Conservation (phyloP, 495 filamentous ascomycete species). For the Annulohypoxylon nitens region DNA sequence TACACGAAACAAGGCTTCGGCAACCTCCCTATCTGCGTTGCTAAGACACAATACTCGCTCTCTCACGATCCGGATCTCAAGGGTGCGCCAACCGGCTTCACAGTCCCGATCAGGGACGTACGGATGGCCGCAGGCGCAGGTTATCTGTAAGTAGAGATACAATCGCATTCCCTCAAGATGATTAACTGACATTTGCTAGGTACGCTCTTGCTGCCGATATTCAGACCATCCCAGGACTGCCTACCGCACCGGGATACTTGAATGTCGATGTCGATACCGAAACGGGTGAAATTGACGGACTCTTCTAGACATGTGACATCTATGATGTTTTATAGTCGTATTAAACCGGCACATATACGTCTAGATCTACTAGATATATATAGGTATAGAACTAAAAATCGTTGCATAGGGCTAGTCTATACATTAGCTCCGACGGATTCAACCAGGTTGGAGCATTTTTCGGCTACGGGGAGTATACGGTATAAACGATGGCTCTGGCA, state of each 20-base stretch:
- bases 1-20: slow-evolving; percentile 94
- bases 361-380: slow-evolving; percentile 21
- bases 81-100: slow-evolving; percentile 96
- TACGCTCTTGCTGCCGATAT: slow-evolving; percentile 98
- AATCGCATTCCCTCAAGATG: slow-evolving; percentile 5
- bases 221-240: slow-evolving; percentile 96
- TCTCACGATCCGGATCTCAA: slow-evolving; percentile 94
- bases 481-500: slow-evolving; percentile 16
- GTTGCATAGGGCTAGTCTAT: slow-evolving; percentile 17
- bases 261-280: slow-evolving; percentile 95
- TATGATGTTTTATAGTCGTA: neutral
- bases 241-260: slow-evolving; percentile 94
- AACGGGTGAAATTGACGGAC: slow-evolving; percentile 94
- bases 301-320: slow-evolving; percentile 73
- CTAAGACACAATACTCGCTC: slow-evolving; percentile 98
- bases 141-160: slow-evolving; percentile 74
- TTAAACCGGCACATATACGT: slow-evolving; percentile 6
- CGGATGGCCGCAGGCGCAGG: slow-evolving; percentile 93
- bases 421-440: slow-evolving; percentile 41
- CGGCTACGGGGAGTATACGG: slow-evolving; percentile 18
- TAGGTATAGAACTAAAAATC: slow-evolving; percentile 19
- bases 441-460: slow-evolving; percentile 41
- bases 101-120: slow-evolving; percentile 94
- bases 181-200: slow-evolving; percentile 56
- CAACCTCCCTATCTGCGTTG: slow-evolving; percentile 94